Conservation (phyloP, 2,329 filamentous ascomycete genomes). For the Epichloe coenophiala region DNA sequence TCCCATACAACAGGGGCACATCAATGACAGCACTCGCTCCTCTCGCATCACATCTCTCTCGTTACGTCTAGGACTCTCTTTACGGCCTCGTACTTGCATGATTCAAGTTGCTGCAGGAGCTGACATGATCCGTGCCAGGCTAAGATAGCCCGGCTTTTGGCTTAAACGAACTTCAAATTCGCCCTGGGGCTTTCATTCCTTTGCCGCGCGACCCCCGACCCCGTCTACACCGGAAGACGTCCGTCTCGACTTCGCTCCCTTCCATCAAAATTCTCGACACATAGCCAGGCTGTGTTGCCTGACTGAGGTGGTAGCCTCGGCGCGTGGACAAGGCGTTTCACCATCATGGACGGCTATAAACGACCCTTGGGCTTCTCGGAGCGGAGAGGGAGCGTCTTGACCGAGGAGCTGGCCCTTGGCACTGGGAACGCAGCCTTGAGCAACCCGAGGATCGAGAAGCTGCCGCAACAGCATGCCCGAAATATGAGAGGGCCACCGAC, state of each 20-base stretch:
- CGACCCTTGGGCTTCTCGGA: slow-evolving; percentile 47
- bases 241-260: neutral
- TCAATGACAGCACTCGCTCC: neutral
- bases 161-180: neutral
- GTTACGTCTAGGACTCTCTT: neutral
- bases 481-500: slow-evolving; percentile 46
- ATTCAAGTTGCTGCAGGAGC: slow-evolving; percentile 5
- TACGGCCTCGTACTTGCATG: neutral
- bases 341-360: slow-evolving; percentile 22
- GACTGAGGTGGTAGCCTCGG: neutral
- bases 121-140: slow-evolving; percentile 6
- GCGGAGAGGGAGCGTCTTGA: slow-evolving; percentile 43
- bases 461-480: slow-evolving; percentile 23
- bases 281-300: neutral
- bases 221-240: neutral
- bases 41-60: neutral
- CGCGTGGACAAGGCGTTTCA: neutral
- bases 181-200: neutral
- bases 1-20: neutral
- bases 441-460: slow-evolving; percentile 36
- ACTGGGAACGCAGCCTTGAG: slow-evolving; percentile 31
- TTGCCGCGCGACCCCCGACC: neutral
- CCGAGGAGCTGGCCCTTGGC: slow-evolving; percentile 43
- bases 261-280: neutral
- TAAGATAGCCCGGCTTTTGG: slow-evolving; percentile 3